Conservation (phyloP, 1,284 basidiomycete species). For the Leccinum angustisporum region DNA sequence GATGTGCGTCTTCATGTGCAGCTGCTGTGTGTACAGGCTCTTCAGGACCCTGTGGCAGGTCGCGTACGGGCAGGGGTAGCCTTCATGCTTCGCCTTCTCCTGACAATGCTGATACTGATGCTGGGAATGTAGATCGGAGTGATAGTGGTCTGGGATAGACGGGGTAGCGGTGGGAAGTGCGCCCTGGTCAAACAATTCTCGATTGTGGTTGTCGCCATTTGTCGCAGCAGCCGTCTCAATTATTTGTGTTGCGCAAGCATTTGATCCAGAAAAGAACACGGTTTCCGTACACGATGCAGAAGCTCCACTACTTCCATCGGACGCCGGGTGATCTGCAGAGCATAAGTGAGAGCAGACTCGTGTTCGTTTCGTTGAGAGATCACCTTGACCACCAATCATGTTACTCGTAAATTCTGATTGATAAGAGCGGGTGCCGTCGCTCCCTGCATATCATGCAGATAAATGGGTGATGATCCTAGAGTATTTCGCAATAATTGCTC, state of each 20-base stretch:
- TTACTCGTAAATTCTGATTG: background rate
- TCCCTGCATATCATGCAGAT: background rate
- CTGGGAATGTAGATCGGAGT: background rate
- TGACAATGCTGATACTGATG: background rate
- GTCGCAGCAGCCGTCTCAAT: background rate
- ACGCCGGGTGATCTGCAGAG: background rate
- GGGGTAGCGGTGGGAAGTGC: background rate
- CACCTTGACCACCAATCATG: background rate
- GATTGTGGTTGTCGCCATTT: background rate
- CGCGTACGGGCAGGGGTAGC: slow-evolving; percentile 1
- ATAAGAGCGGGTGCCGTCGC: background rate
- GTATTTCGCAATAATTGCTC: background rate
- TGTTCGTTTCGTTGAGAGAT: background rate
- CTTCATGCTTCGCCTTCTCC: background rate
- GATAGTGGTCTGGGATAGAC: background rate
- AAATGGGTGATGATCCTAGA: background rate
- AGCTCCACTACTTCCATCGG: background rate
- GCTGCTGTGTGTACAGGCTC: slow-evolving; percentile 1
- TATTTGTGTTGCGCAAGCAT: background rate
- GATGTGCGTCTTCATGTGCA: slow-evolving; percentile 4
- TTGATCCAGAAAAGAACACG: background rate
- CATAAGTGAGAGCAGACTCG: background rate
- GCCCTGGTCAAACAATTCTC: background rate
- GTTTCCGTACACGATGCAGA: background rate
- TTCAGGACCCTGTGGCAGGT: slow-evolving; percentile 1